Evolutionary conservation across 441 rosid genomes (phyloP), one percentile per base, ranked within the genome.

Genomic region (Corymbia citriodora): DNA sequence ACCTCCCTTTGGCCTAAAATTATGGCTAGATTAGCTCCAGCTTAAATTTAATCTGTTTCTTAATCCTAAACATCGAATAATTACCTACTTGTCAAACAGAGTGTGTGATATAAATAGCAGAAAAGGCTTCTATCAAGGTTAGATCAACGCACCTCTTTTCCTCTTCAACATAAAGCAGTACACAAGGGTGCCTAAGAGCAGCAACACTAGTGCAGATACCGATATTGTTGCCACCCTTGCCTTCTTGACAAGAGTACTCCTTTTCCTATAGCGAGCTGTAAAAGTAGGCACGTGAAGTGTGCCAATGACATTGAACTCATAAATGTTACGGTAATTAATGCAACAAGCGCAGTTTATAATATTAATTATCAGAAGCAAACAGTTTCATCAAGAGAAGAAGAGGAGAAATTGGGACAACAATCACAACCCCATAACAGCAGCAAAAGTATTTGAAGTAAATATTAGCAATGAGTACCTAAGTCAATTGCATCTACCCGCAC

Each of bases 401-500:
- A 59, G 65, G 65, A 59, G 65, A n/a, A 14, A 65, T 14, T 61
- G 72, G 72, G 72, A n/a, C 36, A n/a, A 65, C 33, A 65, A 65
- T 65, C 14, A 65, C 33, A 29, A 65, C 9, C 72, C 72, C 72
- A 2, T 9, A 65, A 15, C 36, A n/a, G 55, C 7, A 36, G 88
- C 36, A 85, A 18, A 85, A 29, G 57, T 85, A 50, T 18, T 21
- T 49, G 55, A 88, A 48, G 36, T n/a, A 50, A 25, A 33, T 31
- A 36, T 9, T 31, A n/a, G 70, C 29, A 2, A n/a, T 74, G 52
- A 49, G 57, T 61, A 89, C 81, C 88, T 50, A 86, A 23, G 19
- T 49, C 74, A n/a, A 65, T 88, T 59, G 94, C 94, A 88, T 94
- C 95, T 4, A 93, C 96, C 2, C 96, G 94, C 10, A 95, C 59